Percentiles rank a stretch among this genome's conserved stretches.
phyloP scores from a whole-genome alignment of 2,329 filamentous ascomycete species.

The Beauveria caledonica region DNA sequence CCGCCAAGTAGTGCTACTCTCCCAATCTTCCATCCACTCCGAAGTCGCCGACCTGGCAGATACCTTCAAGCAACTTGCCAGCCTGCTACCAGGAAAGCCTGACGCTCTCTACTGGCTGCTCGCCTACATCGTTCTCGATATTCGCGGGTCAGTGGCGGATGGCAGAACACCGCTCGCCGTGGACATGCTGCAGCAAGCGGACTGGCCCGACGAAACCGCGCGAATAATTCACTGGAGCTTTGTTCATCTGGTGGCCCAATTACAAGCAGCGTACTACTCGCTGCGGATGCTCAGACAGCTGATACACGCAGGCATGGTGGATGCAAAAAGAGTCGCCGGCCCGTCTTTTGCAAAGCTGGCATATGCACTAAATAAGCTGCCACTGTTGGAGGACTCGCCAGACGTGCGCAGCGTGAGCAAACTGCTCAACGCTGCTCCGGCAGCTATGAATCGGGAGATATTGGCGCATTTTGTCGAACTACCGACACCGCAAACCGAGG shows the following conservation, averaged over 20 bases:
- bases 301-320: constrained; percentile 15
- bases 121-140: constrained; percentile 21
- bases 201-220: background rate
- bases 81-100: background rate
- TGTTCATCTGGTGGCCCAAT: constrained; percentile 53
- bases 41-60: constrained; percentile 16
- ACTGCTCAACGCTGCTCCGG: background rate
- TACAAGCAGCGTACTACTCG: constrained; percentile 43
- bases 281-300: constrained; percentile 31
- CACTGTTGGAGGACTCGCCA: constrained; percentile 20
- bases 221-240: constrained; percentile 41
- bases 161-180: constrained; percentile 21
- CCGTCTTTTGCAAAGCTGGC: constrained; percentile 9
- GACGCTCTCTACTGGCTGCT: constrained; percentile 19
- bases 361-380: constrained; percentile 18
- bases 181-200: constrained; percentile 16
- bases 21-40: constrained; percentile 7
- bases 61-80: constrained; percentile 13
- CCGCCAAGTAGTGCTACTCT: constrained; percentile 16
- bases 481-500: background rate
- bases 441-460: background rate
- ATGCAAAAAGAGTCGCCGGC: background rate
- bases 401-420: constrained; percentile 14
- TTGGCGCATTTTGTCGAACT: constrained; percentile 15
- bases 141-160: constrained; percentile 21